Conservation (phyloP, 1,284 basidiomycete genomes). For the Coniferiporia sulphurascens region DNA sequence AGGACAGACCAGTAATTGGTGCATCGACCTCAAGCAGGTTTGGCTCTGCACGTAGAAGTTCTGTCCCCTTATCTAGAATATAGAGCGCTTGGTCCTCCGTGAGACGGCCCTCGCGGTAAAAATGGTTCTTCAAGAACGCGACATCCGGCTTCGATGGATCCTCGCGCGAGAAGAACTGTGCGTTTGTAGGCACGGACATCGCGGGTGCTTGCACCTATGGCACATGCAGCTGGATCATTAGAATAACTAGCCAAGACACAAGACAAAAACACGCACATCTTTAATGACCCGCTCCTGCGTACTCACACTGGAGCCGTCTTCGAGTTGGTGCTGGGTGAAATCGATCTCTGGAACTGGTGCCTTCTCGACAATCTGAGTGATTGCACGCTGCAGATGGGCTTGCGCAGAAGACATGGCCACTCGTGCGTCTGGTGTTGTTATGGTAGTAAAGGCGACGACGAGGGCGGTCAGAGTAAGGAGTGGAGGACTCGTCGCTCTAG, state of each 20-base stretch:
- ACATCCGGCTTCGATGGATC: slow-evolving; percentile 90
- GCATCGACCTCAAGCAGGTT: slow-evolving; percentile 89
- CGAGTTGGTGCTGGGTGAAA: slow-evolving; percentile 85
- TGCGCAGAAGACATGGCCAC: slow-evolving; percentile 22
- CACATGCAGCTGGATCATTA: not conserved
- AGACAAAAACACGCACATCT: slow-evolving; percentile 49
- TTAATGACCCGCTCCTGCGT: slow-evolving; percentile 84
- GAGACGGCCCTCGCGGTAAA: slow-evolving; percentile 91
- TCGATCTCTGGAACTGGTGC: slow-evolving; percentile 68
- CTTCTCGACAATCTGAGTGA: slow-evolving; percentile 68
- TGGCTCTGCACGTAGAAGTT: slow-evolving; percentile 72
- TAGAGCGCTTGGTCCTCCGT: slow-evolving; percentile 89
- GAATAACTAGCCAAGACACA: not conserved
- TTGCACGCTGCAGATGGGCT: slow-evolving; percentile 66
- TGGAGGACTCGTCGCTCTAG: not conserved
- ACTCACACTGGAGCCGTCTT: slow-evolving; percentile 82
- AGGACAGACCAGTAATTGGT: slow-evolving; percentile 79
- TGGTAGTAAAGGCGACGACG: slow-evolving; percentile 2
- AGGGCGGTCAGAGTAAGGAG: not conserved
- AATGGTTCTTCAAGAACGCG: slow-evolving; percentile 98
- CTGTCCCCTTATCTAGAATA: slow-evolving; percentile 79
- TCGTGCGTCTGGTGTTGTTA: slow-evolving; percentile 7
- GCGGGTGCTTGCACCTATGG: slow-evolving; percentile 89
- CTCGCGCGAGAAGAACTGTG: slow-evolving; percentile 86
- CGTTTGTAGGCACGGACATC: slow-evolving; percentile 86